Conservation (phyloP, 208 protist species). For the Trypanosoma melophagium region DNA sequence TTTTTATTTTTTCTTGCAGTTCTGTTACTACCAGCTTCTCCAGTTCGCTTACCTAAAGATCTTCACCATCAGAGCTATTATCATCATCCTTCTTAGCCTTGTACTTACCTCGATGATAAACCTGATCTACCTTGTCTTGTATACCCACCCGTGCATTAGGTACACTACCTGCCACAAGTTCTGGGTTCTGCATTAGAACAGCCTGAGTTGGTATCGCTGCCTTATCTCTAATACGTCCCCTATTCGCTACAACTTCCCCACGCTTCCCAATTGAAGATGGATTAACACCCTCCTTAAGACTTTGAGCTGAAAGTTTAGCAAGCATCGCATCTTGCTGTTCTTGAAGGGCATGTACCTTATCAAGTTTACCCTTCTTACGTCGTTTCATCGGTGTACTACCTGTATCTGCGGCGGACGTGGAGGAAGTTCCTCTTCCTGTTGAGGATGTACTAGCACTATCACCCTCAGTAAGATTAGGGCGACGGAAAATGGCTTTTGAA, state of each 20-base stretch:
- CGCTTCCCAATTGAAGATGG: conserved; percentile 32
- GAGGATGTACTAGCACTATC: conserved; percentile 19
- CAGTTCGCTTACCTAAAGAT: conserved; percentile 49
- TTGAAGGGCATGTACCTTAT: conserved; percentile 75
- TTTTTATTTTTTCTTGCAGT: too few species aligned
- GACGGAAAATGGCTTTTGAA: conserved; percentile 75
- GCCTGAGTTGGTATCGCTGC: conserved; percentile 53
- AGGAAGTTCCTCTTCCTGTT: background rate
- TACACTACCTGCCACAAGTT: conserved; percentile 46
- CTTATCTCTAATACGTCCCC: conserved; percentile 59
- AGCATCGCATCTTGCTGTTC: conserved; percentile 70
- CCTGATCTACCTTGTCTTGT: conserved; percentile 57
- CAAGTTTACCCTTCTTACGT: conserved; percentile 54
- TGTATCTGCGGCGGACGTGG: conserved; percentile 4
- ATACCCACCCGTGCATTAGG: conserved; percentile 34
- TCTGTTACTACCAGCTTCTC: too few species aligned
- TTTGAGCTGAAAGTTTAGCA: conserved; percentile 31
- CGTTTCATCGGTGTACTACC: conserved; percentile 47
- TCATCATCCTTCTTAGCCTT: conserved; percentile 47
- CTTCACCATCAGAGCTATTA: conserved; percentile 37
- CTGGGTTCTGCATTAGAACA: conserved; percentile 52
- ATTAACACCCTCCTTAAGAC: conserved; percentile 37
- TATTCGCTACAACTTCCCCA: conserved; percentile 45
- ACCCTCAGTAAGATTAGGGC: conserved; percentile 42
- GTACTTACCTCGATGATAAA: conserved; percentile 63